phyloP scores from a whole-genome alignment of 805 yeast genomes.

The Torulaspora microellipsoides region DNA sequence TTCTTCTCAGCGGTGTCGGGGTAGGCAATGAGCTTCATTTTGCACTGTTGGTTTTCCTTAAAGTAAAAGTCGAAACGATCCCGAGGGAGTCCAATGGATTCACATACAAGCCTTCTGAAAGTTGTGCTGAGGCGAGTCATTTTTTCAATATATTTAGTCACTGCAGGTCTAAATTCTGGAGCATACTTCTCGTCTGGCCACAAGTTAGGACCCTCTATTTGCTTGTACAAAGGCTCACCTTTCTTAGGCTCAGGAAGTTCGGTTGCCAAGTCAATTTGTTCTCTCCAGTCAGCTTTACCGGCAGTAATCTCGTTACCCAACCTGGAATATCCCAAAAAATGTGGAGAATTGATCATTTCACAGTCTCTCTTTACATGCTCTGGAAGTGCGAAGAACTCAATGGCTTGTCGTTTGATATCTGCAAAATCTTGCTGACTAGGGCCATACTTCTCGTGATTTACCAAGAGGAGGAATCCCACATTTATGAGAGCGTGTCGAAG shows the following conservation, averaged over 20 bases:
- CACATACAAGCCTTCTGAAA: slow-evolving; percentile 48
- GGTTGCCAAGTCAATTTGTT: slow-evolving; percentile 58
- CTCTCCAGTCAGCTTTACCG: slow-evolving; percentile 51
- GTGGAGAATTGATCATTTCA: slow-evolving; percentile 54
- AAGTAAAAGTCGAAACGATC: slow-evolving; percentile 46
- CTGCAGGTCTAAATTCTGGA: slow-evolving; percentile 43
- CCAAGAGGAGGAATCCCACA: slow-evolving; percentile 51
- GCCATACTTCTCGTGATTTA: slow-evolving; percentile 39
- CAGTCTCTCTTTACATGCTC: slow-evolving; percentile 40
- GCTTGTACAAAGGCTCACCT: slow-evolving; percentile 39
- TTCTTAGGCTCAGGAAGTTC: slow-evolving; percentile 42
- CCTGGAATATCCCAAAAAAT: slow-evolving; percentile 54
- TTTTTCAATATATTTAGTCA: slow-evolving; percentile 41
- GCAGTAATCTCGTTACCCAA: slow-evolving; percentile 58
- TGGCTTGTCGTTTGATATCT: slow-evolving; percentile 38
- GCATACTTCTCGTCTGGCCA: slow-evolving; percentile 44
- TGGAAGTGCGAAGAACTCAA: slow-evolving; percentile 45
- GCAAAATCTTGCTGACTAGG: slow-evolving; percentile 37
- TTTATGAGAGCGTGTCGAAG: slow-evolving; percentile 45
- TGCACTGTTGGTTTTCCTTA: slow-evolving; percentile 47
- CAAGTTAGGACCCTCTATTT: slow-evolving; percentile 53
- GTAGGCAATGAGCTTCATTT: slow-evolving; percentile 53
- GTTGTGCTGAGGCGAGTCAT: slow-evolving; percentile 42
- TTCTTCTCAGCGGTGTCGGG: slow-evolving; percentile 41
- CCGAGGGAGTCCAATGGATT: slow-evolving; percentile 47